These are phyloP conservation scores for Clonostachys byssicola DNA, from an alignment of 2,329 filamentous ascomycete species.

Conservation along the genomic window DNA sequence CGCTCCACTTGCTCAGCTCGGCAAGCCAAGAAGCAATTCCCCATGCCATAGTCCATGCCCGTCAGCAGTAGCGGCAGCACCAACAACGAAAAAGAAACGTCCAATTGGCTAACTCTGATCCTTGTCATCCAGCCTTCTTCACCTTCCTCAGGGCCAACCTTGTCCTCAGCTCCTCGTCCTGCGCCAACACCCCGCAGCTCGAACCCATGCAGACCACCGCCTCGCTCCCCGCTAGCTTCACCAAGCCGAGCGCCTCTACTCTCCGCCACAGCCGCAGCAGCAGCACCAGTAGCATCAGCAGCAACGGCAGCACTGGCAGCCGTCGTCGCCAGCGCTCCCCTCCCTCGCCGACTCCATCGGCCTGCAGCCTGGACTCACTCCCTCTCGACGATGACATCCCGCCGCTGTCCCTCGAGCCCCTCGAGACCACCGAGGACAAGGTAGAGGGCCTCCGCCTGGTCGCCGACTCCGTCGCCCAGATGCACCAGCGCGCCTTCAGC, in stretches of 20 bases:
- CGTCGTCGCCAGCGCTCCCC: conserved; percentile 50
- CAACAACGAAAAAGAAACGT: not conserved
- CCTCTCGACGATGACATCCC: conserved; percentile 46
- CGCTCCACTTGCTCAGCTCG: no score
- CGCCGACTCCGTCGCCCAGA: conserved; percentile 78
- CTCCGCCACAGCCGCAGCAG: not conserved
- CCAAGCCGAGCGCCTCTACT: conserved; percentile 53
- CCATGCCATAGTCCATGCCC: conserved; percentile 1
- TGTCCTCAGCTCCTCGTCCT: conserved; percentile 60
- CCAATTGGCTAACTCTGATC: not conserved
- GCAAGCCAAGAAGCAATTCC: not conserved
- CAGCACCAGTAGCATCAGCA: conserved; percentile 31
- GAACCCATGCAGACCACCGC: conserved; percentile 14
- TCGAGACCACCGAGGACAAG: conserved; percentile 54
- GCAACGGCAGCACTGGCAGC: conserved; percentile 16
- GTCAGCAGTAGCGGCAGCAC: not conserved
- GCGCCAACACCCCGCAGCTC: conserved; percentile 60
- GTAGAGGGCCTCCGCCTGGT: conserved; percentile 67
- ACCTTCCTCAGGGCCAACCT: conserved; percentile 78
- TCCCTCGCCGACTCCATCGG: conserved; percentile 39
- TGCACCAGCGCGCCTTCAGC: conserved; percentile 64
- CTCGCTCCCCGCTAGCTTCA: conserved; percentile 17
- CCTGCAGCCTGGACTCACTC: conserved; percentile 28
- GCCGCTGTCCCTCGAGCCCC: conserved; percentile 57
- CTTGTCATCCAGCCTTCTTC: conserved; percentile 63